phyloP scores from a whole-genome alignment of 371 early-diverging fungal genomes.

The Pancytospora epiphaga region DNA sequence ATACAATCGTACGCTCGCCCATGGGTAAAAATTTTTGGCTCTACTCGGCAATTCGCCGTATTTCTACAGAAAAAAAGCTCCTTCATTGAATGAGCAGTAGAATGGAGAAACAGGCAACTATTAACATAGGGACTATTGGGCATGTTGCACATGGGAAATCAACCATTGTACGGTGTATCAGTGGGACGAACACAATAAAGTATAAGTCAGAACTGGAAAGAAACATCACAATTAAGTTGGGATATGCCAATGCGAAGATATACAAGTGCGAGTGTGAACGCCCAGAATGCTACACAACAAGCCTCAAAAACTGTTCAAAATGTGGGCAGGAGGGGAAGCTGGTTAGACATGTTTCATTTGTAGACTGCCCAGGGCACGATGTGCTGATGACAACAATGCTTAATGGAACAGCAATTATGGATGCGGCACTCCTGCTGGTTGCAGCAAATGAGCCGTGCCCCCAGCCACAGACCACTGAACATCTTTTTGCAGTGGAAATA shows the following conservation, averaged over 20 bases:
- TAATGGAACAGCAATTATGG: conserved; percentile 99
- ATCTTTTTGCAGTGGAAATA: conserved; percentile 97
- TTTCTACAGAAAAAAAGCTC: background rate
- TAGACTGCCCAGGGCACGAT: conserved; percentile 99
- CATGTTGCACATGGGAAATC: conserved; percentile 99
- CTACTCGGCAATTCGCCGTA: background rate
- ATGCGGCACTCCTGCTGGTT: conserved; percentile 92
- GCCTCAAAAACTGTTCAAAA: conserved; percentile 75
- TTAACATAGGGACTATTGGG: conserved; percentile 98
- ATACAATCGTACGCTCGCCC: background rate
- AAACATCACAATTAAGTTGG: conserved; percentile 99
- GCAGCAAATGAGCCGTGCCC: conserved; percentile 99
- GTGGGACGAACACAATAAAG: conserved; percentile 93
- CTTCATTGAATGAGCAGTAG: background rate
- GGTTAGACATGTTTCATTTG: conserved; percentile 89
- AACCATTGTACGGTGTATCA: conserved; percentile 95
- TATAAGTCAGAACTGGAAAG: conserved; percentile 97
- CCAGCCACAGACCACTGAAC: conserved; percentile 98
- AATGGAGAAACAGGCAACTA: conserved; percentile 65
- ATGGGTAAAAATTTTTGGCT: conserved; percentile 12
- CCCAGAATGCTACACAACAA: conserved; percentile 55
- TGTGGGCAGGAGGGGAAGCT: conserved; percentile 66
- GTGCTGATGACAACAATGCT: conserved; percentile 99
- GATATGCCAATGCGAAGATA: conserved; percentile 98
- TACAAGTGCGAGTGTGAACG: conserved; percentile 58